A percentile compares a stretch with the other conserved stretches of the same genome.
These are phyloP conservation scores for Trametes hirsuta DNA, from an alignment of 1,284 basidiomycete genomes.

Conservation along the genomic window DNA sequence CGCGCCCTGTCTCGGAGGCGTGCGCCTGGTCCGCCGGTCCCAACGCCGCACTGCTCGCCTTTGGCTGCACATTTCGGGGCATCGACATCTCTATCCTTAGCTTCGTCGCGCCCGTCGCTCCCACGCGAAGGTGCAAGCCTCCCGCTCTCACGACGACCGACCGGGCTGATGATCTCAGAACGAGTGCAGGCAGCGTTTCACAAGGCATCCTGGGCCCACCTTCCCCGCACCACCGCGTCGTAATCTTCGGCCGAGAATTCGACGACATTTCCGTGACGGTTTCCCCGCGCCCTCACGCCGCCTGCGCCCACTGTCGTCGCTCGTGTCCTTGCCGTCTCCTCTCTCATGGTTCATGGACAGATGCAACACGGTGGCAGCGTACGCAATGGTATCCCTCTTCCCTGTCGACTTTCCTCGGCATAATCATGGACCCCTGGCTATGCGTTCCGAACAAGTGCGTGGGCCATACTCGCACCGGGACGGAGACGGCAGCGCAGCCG, in stretches of 20 bases:
- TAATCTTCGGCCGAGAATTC: slow-evolving; percentile 21
- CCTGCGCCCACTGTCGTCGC: not conserved
- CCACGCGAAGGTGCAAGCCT: slow-evolving; percentile 10
- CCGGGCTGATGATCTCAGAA: slow-evolving; percentile 14
- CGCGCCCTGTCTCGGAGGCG: slow-evolving; percentile 13
- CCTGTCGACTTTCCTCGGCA: not conserved
- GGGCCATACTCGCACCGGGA: not conserved
- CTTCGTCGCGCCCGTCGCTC: slow-evolving; percentile 6
- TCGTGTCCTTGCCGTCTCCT: not conserved
- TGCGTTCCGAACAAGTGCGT: not conserved
- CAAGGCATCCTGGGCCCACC: slow-evolving; percentile 7
- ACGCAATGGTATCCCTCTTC: not conserved
- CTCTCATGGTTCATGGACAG: not conserved
- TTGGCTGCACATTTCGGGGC: slow-evolving; percentile 17
- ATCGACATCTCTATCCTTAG: slow-evolving; percentile 21
- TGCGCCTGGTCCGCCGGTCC: slow-evolving; percentile 14
- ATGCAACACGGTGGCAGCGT: not conserved
- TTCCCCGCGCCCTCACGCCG: slow-evolving; percentile 15
- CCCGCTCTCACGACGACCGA: slow-evolving; percentile 17
- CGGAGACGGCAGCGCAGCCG: not conserved
- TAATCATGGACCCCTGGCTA: not conserved
- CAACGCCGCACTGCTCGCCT: slow-evolving; percentile 3
- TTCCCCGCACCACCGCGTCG: slow-evolving; percentile 12
- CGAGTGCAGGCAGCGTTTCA: slow-evolving; percentile 5
- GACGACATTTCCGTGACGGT: slow-evolving; percentile 23